Conservation (phyloP, 768 basidiomycete species). For the Cystobasidium tubakii region DNA sequence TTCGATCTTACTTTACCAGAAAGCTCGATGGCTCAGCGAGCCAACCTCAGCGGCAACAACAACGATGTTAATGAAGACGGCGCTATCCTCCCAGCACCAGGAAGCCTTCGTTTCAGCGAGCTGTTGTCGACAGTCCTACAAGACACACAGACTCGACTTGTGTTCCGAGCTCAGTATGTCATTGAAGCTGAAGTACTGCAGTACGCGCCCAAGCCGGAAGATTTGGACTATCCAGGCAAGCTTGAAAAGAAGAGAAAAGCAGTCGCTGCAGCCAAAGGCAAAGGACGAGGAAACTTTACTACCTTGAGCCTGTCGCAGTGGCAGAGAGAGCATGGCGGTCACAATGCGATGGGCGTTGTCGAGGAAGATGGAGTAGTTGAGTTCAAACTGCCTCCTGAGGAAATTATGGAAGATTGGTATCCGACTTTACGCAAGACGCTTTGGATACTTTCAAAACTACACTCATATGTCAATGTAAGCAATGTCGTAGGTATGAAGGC, state of each 20-base stretch:
- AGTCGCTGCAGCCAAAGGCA: constrained; percentile 10
- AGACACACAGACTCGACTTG: constrained; percentile 88
- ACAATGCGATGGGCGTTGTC: constrained; percentile 23
- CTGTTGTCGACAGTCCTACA: constrained; percentile 84
- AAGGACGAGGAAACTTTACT: background rate
- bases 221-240: constrained; percentile 80
- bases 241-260: constrained; percentile 48
- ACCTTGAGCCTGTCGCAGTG: background rate
- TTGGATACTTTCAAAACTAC: constrained; percentile 83
- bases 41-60: background rate
- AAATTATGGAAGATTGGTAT: constrained; percentile 81
- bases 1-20: background rate
- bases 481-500: background rate
- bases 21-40: background rate
- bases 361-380: constrained; percentile 47
- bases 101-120: constrained; percentile 65
- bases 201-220: constrained; percentile 68
- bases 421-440: constrained; percentile 80
- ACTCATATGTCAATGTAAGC: constrained; percentile 82
- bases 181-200: constrained; percentile 82
- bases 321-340: constrained; percentile 19
- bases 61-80: background rate
- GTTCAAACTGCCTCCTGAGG: constrained; percentile 64
- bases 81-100: background rate
- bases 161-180: constrained; percentile 91